These are phyloP conservation scores for Davidsoniella neocaledoniae DNA, from an alignment of 2,329 filamentous ascomycete species.

Conservation along the genomic window DNA sequence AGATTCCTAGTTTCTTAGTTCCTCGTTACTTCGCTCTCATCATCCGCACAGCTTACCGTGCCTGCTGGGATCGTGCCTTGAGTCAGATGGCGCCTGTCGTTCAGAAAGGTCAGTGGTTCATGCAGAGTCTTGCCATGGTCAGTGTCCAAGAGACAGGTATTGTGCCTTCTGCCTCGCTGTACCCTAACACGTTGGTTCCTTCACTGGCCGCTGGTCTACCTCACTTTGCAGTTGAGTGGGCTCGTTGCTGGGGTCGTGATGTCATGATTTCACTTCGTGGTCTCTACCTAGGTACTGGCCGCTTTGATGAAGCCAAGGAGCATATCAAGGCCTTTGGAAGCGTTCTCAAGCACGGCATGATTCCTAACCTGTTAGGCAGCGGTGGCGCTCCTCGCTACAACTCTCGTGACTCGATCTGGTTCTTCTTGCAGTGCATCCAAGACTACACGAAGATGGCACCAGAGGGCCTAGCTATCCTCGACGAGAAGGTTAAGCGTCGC, in stretches of 20 bases:
- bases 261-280: conserved; percentile 92
- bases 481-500: conserved; percentile 61
- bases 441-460: conserved; percentile 77
- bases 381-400: conserved; percentile 85
- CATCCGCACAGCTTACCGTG: conserved; percentile 72
- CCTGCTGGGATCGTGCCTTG: conserved; percentile 62
- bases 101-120: conserved; percentile 67
- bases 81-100: conserved; percentile 66
- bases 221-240: conserved; percentile 88
- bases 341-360: conserved; percentile 95
- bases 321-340: conserved; percentile 92
- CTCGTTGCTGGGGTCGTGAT: conserved; percentile 91
- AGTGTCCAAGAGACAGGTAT: conserved; percentile 81
- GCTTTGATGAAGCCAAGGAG: conserved; percentile 76
- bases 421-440: conserved; percentile 90
- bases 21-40: conserved; percentile 88
- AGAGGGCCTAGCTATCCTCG: conserved; percentile 54
- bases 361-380: conserved; percentile 80
- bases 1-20: conserved; percentile 72
- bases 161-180: conserved; percentile 79
- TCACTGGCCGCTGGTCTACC: conserved; percentile 83
- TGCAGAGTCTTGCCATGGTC: conserved; percentile 78
- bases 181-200: conserved; percentile 68
- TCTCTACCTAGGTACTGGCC: conserved; percentile 76
- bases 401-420: conserved; percentile 92